Conservation (phyloP, 805 yeast genomes). For the Myxozyma melibiosi region DNA sequence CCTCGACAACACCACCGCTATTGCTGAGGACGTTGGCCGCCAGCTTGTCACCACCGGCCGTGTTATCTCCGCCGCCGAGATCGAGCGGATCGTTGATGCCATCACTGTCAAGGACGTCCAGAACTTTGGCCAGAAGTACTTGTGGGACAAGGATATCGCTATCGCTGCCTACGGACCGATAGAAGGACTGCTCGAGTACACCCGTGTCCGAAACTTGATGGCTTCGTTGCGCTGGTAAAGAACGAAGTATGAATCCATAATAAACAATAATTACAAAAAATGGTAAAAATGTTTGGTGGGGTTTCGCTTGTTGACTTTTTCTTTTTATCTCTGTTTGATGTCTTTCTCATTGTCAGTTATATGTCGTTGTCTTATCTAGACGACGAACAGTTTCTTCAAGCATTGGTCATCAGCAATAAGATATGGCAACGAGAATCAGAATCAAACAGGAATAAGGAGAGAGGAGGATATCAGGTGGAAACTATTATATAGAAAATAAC, state of each 20-base stretch:
- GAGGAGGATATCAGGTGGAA: too few species aligned
- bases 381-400: too few species aligned
- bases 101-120: conserved; percentile 79
- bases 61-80: conserved; percentile 71
- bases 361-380: too few species aligned
- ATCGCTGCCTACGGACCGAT: conserved; percentile 90
- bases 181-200: conserved; percentile 66
- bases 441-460: too few species aligned
- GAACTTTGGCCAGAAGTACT: conserved; percentile 82
- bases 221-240: conserved; percentile 34
- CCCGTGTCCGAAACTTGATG: conserved; percentile 57
- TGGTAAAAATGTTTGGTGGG: not conserved
- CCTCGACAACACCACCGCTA: conserved; percentile 91
- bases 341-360: too few species aligned
- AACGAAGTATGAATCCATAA: too few species aligned
- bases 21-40: conserved; percentile 97
- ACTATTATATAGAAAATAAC: too few species aligned
- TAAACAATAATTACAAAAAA: not conserved
- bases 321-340: too few species aligned
- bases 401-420: too few species aligned
- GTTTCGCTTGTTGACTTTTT: too few species aligned
- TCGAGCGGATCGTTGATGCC: conserved; percentile 71
- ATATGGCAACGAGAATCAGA: too few species aligned
- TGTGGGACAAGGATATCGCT: conserved; percentile 78
- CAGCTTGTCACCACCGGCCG: conserved; percentile 93